Evolutionary conservation across 2,329 filamentous ascomycete genomes (phyloP).

Genomic region (Acephala macrosclerotiorum): DNA sequence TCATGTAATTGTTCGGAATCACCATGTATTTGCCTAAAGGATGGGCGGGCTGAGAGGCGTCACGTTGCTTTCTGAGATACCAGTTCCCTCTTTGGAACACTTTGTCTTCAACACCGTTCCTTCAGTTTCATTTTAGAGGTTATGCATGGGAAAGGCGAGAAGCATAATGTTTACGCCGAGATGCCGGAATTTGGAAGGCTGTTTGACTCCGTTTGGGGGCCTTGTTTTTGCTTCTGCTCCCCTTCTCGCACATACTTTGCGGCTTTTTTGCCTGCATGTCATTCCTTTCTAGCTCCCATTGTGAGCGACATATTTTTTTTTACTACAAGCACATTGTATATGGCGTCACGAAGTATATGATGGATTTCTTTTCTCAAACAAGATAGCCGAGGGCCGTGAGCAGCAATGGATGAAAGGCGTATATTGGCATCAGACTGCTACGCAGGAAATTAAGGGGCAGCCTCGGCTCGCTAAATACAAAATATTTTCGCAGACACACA

Average conservation of each 20-base stretch:
- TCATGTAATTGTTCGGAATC: constrained; percentile 42
- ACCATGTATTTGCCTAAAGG: constrained; percentile 28
- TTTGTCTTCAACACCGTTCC: constrained; percentile 24
- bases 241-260: constrained; percentile 25
- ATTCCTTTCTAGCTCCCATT: constrained; percentile 26
- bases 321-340: constrained; percentile 19
- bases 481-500: not conserved
- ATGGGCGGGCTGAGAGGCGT: constrained; percentile 30
- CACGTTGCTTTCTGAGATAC: constrained; percentile 39
- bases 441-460: not conserved
- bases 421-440: constrained; percentile 10
- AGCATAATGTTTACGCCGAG: constrained; percentile 18
- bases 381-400: not conserved
- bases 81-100: constrained; percentile 38
- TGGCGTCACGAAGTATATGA: constrained; percentile 32
- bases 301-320: constrained; percentile 26
- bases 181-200: constrained; percentile 16
- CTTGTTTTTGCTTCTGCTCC: constrained; percentile 7
- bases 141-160: constrained; percentile 23
- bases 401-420: constrained; percentile 2
- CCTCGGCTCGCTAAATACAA: not conserved
- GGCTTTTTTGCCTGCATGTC: constrained; percentile 15
- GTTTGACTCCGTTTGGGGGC: constrained; percentile 12
- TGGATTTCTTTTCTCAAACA: constrained; percentile 15
- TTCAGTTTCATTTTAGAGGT: constrained; percentile 28